phyloP scores from a whole-genome alignment of 495 filamentous ascomycete species.

The Neurospora sp. region DNA sequence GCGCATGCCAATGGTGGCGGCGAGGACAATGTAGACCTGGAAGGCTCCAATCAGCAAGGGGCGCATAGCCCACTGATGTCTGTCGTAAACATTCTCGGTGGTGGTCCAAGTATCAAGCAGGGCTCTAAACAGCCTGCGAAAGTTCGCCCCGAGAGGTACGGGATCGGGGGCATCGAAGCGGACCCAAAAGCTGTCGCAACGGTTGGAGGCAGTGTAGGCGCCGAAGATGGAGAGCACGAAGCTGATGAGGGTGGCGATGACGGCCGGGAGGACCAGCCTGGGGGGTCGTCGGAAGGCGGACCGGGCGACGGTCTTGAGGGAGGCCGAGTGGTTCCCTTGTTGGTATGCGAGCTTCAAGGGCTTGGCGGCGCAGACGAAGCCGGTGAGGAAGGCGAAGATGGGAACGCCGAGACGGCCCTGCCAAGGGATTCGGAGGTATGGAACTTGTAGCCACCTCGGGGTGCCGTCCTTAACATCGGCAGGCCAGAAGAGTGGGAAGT shows the following conservation, averaged over 20 bases:
- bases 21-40: slow-evolving; percentile 48
- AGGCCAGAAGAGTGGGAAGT: slow-evolving; percentile 47
- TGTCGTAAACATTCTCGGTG: slow-evolving; percentile 48
- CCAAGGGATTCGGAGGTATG: slow-evolving; percentile 50
- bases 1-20: slow-evolving; percentile 47
- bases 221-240: slow-evolving; percentile 46
- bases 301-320: slow-evolving; percentile 46
- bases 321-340: slow-evolving; percentile 38
- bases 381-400: slow-evolving; percentile 56
- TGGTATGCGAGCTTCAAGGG: slow-evolving; percentile 47
- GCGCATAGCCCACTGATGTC: slow-evolving; percentile 56
- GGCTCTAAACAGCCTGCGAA: slow-evolving; percentile 32
- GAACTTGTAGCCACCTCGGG: slow-evolving; percentile 46
- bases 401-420: slow-evolving; percentile 55
- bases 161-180: slow-evolving; percentile 38
- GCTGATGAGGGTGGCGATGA: slow-evolving; percentile 48
- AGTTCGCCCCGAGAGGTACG: slow-evolving; percentile 21
- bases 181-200: slow-evolving; percentile 50
- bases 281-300: slow-evolving; percentile 55
- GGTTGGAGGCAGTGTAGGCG: slow-evolving; percentile 44
- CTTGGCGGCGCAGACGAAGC: slow-evolving; percentile 57
- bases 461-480: slow-evolving; percentile 32
- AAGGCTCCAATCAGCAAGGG: slow-evolving; percentile 52
- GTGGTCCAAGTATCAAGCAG: slow-evolving; percentile 48
- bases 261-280: slow-evolving; percentile 48